Conservation (phyloP, 2,329 filamentous ascomycete species). For the Thelonectria discophora region DNA sequence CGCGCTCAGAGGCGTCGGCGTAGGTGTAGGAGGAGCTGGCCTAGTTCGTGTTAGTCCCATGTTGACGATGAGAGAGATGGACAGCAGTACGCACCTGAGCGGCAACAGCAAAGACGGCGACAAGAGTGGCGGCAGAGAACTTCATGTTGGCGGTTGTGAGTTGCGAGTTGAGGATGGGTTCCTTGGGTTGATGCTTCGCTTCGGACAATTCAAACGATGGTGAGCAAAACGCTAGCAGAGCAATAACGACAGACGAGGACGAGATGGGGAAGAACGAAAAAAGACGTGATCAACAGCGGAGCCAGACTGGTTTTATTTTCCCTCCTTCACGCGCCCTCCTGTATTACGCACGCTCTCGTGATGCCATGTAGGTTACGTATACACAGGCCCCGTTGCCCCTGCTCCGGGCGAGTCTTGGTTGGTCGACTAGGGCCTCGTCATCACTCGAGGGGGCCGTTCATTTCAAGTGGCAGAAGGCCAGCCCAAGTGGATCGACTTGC, state of each 20-base stretch:
- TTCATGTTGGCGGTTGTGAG: slow-evolving; percentile 12
- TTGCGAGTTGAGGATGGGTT: background rate
- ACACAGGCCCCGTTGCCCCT: slow-evolving; percentile 6
- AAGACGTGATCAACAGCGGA: background rate
- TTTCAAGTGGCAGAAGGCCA: slow-evolving; percentile 13
- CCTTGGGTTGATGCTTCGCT: background rate
- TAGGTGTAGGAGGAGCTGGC: slow-evolving; percentile 5
- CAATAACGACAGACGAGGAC: slow-evolving; percentile 15
- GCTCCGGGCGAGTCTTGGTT: slow-evolving; percentile 8
- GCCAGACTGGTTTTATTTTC: slow-evolving; percentile 7
- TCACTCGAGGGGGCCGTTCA: background rate
- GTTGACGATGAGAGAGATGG: background rate
- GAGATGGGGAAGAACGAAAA: background rate
- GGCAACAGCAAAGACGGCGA: slow-evolving; percentile 4
- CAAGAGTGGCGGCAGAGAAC: slow-evolving; percentile 10
- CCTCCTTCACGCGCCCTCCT: background rate
- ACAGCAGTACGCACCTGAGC: slow-evolving; percentile 7
- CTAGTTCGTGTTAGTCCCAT: background rate
- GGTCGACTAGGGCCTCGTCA: slow-evolving; percentile 18
- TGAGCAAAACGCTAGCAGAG: background rate
- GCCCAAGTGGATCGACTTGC: slow-evolving; percentile 18
- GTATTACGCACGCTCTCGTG: slow-evolving; percentile 17
- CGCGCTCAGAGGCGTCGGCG: slow-evolving; percentile 6
- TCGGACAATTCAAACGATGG: background rate
- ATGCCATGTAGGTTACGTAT: slow-evolving; percentile 19